Conservation (phyloP, 2,329 filamentous ascomycete genomes). For the Curvularia lunata region DNA sequence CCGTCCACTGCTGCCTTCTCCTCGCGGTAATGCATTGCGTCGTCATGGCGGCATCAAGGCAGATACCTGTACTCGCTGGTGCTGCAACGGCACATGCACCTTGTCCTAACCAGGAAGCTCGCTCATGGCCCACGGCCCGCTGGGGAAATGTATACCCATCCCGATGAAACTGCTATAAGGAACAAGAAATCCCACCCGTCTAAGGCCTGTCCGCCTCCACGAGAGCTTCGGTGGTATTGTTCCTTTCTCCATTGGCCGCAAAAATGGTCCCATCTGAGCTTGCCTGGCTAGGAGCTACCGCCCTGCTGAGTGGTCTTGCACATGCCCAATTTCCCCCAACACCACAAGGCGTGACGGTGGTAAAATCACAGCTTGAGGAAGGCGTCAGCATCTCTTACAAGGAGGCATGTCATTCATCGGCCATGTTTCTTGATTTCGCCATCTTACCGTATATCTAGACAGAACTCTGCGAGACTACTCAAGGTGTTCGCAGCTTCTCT, state of each 20-base stretch:
- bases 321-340: slow-evolving; percentile 50
- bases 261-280: slow-evolving; percentile 18
- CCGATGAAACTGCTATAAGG: not conserved
- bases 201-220: not conserved
- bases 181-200: not conserved
- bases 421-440: not conserved
- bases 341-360: slow-evolving; percentile 47
- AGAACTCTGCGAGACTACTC: slow-evolving; percentile 63
- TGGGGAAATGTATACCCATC: not conserved
- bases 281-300: slow-evolving; percentile 23
- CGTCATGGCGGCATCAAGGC: slow-evolving; percentile 21
- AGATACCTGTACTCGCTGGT: slow-evolving; percentile 13
- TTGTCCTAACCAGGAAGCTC: slow-evolving; percentile 37
- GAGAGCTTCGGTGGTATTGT: not conserved
- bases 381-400: slow-evolving; percentile 55
- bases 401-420: slow-evolving; percentile 38
- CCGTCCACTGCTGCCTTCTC: slow-evolving; percentile 23
- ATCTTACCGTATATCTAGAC: slow-evolving; percentile 27
- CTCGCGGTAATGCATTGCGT: slow-evolving; percentile 14
- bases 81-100: slow-evolving; percentile 21
- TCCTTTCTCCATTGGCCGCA: not conserved
- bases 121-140: not conserved
- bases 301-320: slow-evolving; percentile 20
- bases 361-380: slow-evolving; percentile 50
- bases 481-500: slow-evolving; percentile 63